A percentile compares a stretch with the other conserved stretches of the same genome.
Evolutionary conservation across 352 stramenopile genomes (phyloP).

Genomic region (Globisporangium nunn): DNA sequence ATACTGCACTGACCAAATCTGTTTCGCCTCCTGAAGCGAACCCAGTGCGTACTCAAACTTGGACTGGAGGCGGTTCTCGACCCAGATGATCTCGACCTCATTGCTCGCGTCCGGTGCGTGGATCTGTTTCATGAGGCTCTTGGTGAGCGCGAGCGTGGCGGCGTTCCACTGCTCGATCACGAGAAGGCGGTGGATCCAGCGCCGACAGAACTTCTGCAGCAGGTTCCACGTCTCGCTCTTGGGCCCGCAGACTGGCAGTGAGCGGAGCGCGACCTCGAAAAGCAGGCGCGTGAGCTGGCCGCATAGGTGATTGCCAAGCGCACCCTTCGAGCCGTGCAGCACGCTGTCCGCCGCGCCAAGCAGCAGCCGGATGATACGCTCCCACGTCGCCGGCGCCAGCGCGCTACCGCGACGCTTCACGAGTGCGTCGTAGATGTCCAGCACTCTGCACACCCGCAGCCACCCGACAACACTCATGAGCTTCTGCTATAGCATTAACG

Average conservation of each 20-base stretch:
- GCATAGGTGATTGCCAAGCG: constrained; percentile 68
- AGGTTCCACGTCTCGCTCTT: constrained; percentile 70
- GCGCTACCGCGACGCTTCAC: constrained; percentile 53
- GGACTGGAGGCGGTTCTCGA: constrained; percentile 52
- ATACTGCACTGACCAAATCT: too few species aligned
- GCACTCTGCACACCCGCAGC: constrained; percentile 28
- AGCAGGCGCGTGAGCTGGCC: constrained; percentile 67
- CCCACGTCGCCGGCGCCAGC: constrained; percentile 73
- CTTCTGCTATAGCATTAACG: neutral
- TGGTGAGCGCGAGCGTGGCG: constrained; percentile 64
- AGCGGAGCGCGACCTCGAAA: constrained; percentile 76
- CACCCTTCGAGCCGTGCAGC: constrained; percentile 66
- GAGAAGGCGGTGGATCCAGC: constrained; percentile 80
- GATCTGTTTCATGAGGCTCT: constrained; percentile 67
- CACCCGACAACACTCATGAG: constrained; percentile 1
- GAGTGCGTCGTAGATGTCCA: constrained; percentile 74
- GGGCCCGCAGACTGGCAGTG: constrained; percentile 58
- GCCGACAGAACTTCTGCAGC: constrained; percentile 81
- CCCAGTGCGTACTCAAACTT: constrained; percentile 41
- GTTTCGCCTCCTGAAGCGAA: neutral
- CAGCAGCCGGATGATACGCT: constrained; percentile 74
- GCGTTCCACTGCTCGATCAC: constrained; percentile 87
- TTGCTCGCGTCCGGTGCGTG: constrained; percentile 40
- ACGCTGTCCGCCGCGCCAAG: constrained; percentile 70
- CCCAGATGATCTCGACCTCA: constrained; percentile 71